A percentile compares a stretch with the other conserved stretches of the same genome.
phyloP scores from a whole-genome alignment of 2,329 filamentous ascomycete genomes.

The Talaromyces sp. region DNA sequence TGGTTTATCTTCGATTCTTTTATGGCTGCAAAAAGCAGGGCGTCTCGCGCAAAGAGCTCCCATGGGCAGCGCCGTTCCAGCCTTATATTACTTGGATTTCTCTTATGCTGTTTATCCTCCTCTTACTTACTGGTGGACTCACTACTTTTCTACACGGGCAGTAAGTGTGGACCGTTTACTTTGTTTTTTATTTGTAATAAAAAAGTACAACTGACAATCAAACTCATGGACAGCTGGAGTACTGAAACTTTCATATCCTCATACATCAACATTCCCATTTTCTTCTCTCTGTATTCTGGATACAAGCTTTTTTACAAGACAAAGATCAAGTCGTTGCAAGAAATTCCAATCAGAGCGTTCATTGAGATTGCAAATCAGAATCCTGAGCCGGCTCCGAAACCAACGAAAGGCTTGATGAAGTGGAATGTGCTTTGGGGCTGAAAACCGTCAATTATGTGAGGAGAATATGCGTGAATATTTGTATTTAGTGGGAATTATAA shows the following conservation, averaged over 20 bases:
- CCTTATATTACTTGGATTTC: constrained; percentile 61
- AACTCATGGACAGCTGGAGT: constrained; percentile 30
- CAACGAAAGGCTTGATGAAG: constrained; percentile 19
- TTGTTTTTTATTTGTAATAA: constrained; percentile 43
- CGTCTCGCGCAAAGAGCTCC: constrained; percentile 28
- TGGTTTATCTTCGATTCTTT: constrained; percentile 37
- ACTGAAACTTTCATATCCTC: constrained; percentile 18
- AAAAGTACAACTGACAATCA: constrained; percentile 52
- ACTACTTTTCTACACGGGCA: constrained; percentile 51
- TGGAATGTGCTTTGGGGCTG: constrained; percentile 34
- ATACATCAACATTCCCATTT: constrained; percentile 61
- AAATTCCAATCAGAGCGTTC: constrained; percentile 50
- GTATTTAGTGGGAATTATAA: background rate
- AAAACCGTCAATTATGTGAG: background rate
- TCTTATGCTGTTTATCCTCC: constrained; percentile 49
- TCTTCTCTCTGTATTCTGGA: constrained; percentile 49
- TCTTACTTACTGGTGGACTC: constrained; percentile 72
- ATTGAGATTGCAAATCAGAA: constrained; percentile 41
- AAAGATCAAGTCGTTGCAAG: constrained; percentile 46
- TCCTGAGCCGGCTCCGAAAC: constrained; percentile 25
- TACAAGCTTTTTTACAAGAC: constrained; percentile 46
- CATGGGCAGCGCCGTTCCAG: constrained; percentile 44
- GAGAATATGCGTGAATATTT: background rate
- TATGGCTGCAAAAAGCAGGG: constrained; percentile 35
- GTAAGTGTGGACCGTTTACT: constrained; percentile 53